phyloP scores from a whole-genome alignment of 1,139 yeast species.

The Pichia sp. region DNA sequence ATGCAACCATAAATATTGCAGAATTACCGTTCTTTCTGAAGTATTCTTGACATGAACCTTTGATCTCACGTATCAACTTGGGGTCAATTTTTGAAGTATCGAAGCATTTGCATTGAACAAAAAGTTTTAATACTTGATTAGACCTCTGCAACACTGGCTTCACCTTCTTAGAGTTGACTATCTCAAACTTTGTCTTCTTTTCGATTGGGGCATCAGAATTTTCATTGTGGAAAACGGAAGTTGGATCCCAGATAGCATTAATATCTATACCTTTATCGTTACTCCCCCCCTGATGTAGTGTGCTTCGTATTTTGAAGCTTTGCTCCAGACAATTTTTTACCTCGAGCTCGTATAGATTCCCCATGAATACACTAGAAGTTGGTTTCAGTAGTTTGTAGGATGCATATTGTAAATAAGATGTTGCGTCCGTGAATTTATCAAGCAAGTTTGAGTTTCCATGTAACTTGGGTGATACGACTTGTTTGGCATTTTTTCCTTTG shows the following conservation, averaged over 20 bases:
- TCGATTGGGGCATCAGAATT: neutral
- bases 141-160: conserved; percentile 29
- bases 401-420: conserved; percentile 33
- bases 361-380: conserved; percentile 53
- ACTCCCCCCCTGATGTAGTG: conserved; percentile 57
- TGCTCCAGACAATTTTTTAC: conserved; percentile 45
- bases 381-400: conserved; percentile 29
- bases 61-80: conserved; percentile 32
- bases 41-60: conserved; percentile 30
- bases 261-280: conserved; percentile 74
- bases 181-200: conserved; percentile 13
- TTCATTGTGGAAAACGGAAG: conserved; percentile 27
- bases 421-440: conserved; percentile 9
- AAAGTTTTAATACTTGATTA: conserved; percentile 22
- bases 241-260: conserved; percentile 52
- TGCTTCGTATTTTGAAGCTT: conserved; percentile 37
- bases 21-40: conserved; percentile 39
- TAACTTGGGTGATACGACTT: neutral
- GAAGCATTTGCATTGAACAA: conserved; percentile 30
- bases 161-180: conserved; percentile 26
- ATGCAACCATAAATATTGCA: conserved; percentile 50
- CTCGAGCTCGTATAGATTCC: conserved; percentile 65
- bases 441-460: conserved; percentile 1
- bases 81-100: conserved; percentile 28
- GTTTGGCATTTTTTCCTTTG: neutral